Base-by-base conservation (phyloP, 2,329 filamentous ascomycete genomes). In the Chaetoscypha palmicola region DNA sequence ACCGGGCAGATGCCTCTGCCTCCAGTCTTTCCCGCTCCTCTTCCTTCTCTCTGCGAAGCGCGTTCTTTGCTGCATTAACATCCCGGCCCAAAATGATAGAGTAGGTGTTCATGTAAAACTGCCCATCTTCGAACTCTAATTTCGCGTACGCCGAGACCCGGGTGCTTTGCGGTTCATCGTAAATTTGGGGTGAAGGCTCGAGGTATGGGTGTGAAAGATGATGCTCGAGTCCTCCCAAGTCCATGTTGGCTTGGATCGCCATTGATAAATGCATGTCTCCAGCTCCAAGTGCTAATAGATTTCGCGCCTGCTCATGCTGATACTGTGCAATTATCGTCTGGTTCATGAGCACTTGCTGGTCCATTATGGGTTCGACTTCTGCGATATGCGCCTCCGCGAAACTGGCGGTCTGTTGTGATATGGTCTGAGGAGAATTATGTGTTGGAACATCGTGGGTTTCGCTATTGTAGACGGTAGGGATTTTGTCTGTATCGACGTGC, bases 81-180 rank as follows among this genome's bases (percentile, higher is more conserved):
- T 89, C 84, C 48, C 85, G 80, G 43, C 83, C 84, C 21, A 90
- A 77, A 45, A 85, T 76, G 54, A 89, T 74, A 41, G 77, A 73
- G 55, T 81, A 82, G 1, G 83, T 87, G 40, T 80, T 86, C 79
- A 90, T 84, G 64, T 86, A 84, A 62, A 86, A 89, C 44, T 80
- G 75, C 58, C 83, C 83, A 67, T 90, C 85, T 53, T 76, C 73
- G 59, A 90, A 89, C 56, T 81, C 76, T 48, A 90, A 64, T 54
- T 72, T 73, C 24, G 73, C 74, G 56, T 70, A 77, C 31, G 71
- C 73, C 21, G 64, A 63, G 50, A 72, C 50, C 21, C 45, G 47
- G 17, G 28, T 40, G 23, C 28, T 33, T 19, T 45, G 22, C 4
- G 22, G 24, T 33, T 23, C 24, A 16, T 44, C 37, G 19, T 40